These are phyloP conservation scores for Exophiala xenobiotica DNA, from an alignment of 2,329 filamentous ascomycete species.

Conservation along the genomic window DNA sequence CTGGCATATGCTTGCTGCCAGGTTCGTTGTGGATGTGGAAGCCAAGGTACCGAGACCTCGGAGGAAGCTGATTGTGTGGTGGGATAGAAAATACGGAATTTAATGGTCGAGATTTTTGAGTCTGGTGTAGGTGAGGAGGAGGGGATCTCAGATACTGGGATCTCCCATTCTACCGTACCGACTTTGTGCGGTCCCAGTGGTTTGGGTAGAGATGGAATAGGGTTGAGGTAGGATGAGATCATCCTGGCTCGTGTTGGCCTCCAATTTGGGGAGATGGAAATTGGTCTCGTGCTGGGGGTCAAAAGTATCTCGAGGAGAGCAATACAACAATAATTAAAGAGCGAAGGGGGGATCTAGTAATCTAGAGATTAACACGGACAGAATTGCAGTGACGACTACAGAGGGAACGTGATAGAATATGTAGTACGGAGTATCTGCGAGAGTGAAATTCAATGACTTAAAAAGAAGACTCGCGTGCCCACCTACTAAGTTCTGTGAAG, in stretches of 20 bases:
- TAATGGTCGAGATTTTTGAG: slow-evolving; percentile 67
- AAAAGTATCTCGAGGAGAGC: neutral
- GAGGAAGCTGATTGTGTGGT: slow-evolving; percentile 46
- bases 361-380: no score
- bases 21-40: slow-evolving; percentile 72
- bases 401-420: no score
- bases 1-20: slow-evolving; percentile 73
- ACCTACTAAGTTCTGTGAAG: slow-evolving; percentile 19
- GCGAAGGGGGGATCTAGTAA: no score
- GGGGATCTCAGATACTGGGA: slow-evolving; percentile 59
- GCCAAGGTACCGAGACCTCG: slow-evolving; percentile 67
- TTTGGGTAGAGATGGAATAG: slow-evolving; percentile 69
- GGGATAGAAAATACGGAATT: slow-evolving; percentile 82
- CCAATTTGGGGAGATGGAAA: slow-evolving; percentile 3
- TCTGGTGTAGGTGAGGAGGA: slow-evolving; percentile 52
- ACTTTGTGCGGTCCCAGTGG: slow-evolving; percentile 78
- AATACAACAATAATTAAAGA: neutral
- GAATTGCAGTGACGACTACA: no score
- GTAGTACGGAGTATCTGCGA: no score
- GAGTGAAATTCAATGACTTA: no score
- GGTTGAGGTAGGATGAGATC: slow-evolving; percentile 37
- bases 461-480: slow-evolving; percentile 18
- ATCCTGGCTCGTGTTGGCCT: slow-evolving; percentile 11
- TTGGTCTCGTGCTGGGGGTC: slow-evolving; percentile 14
- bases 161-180: slow-evolving; percentile 76